A percentile compares a stretch with the other conserved stretches of the same genome.
Conservation (phyloP, 2,329 filamentous ascomycete genomes). For the Colletotrichum liaoningense region DNA sequence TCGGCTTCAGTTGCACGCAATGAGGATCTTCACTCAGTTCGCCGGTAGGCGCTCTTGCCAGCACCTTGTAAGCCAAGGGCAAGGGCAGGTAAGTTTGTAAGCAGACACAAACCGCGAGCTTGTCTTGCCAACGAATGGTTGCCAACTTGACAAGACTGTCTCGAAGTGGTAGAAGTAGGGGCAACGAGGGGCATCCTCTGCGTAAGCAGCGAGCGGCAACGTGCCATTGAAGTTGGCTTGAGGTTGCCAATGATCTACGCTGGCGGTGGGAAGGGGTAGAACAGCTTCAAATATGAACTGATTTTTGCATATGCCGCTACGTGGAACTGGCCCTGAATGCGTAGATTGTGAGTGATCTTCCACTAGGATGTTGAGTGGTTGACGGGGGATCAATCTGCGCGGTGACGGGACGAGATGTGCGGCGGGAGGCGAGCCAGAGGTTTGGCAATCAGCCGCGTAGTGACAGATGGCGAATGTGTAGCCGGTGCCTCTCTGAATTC, state of each 20-base stretch:
- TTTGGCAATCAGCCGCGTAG: conserved; percentile 29
- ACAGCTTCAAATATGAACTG: conserved; percentile 34
- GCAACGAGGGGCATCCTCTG: neutral
- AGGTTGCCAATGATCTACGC: conserved; percentile 4
- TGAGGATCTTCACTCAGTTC: neutral
- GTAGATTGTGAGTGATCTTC: conserved; percentile 26
- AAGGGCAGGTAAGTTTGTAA: neutral
- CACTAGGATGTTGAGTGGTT: conserved; percentile 7
- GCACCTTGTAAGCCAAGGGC: neutral
- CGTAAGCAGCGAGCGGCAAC: neutral
- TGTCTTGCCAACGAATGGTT: neutral
- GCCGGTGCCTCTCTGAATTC: neutral
- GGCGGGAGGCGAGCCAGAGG: conserved; percentile 20
- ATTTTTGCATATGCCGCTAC: conserved; percentile 25
- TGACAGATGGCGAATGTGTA: neutral
- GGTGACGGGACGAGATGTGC: conserved; percentile 7
- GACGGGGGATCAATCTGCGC: conserved; percentile 16
- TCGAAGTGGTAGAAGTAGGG: conserved; percentile 5
- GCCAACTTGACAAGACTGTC: neutral
- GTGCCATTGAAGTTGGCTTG: neutral
- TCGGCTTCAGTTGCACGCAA: conserved; percentile 24
- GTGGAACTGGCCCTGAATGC: conserved; percentile 4
- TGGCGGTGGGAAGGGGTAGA: conserved; percentile 13
- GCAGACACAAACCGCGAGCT: neutral
- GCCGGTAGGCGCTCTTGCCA: neutral